Percentiles rank a stretch among this genome's conserved stretches.
Conservation (phyloP, 2,329 filamentous ascomycete genomes). For the Daldinia sp. region DNA sequence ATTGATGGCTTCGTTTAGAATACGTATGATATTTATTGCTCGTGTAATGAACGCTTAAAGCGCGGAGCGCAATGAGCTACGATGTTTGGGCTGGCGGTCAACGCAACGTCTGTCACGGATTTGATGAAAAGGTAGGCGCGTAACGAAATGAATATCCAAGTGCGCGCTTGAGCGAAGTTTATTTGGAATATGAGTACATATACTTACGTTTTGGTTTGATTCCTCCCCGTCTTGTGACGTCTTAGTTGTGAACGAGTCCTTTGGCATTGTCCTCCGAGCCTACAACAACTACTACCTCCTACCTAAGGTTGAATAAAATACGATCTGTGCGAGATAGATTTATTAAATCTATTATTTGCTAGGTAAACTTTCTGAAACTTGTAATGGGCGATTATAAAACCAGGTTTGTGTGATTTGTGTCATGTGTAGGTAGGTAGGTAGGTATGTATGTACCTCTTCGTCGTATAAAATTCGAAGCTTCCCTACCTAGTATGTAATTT, state of each 20-base stretch:
- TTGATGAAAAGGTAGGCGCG: constrained; percentile 16
- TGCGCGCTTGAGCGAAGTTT: constrained; percentile 5
- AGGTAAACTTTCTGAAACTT: not conserved
- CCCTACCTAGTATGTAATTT: not conserved
- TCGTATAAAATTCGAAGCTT: not conserved
- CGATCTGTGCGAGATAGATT: not conserved
- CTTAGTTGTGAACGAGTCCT: not conserved
- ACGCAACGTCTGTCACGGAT: constrained; percentile 6
- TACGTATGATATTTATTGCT: constrained; percentile 3
- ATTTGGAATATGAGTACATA: constrained; percentile 22
- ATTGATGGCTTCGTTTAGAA: not conserved
- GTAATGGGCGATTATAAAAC: too few relatives aligned
- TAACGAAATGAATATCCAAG: constrained; percentile 27
- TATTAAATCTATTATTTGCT: not conserved
- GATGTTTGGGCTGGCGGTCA: constrained; percentile 7
- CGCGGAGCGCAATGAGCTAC: constrained; percentile 13
- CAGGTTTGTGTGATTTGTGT: not conserved
- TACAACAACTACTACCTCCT: not conserved
- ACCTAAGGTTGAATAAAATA: not conserved
- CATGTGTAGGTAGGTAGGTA: too few relatives aligned
- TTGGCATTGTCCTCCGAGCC: not conserved
- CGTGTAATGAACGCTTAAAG: not conserved
- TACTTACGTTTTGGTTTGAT: not conserved
- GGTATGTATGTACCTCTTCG: not conserved
- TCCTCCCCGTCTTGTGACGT: not conserved